Conservation (phyloP, 1,139 yeast species). For the Lodderomyces pseudojiufengensis region DNA sequence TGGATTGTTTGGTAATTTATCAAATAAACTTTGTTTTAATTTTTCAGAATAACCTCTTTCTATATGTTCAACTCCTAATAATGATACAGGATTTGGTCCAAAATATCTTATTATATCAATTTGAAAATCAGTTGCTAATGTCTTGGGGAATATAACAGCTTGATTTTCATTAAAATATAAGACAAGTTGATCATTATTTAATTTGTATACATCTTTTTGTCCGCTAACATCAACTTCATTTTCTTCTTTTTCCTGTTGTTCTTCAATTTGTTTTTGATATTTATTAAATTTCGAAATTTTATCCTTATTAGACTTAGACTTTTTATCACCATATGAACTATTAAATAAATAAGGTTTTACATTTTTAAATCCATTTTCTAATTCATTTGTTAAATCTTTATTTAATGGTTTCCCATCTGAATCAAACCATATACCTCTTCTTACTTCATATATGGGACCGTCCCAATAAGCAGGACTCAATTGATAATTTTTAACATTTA, state of each 20-base stretch:
- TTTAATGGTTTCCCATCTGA: constrained; percentile 59
- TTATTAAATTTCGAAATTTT: constrained; percentile 22
- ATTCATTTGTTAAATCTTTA: constrained; percentile 45
- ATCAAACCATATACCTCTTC: constrained; percentile 84
- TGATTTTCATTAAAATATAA: constrained; percentile 30
- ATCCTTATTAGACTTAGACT: constrained; percentile 15
- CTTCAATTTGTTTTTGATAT: constrained; percentile 9
- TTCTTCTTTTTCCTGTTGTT: constrained; percentile 6
- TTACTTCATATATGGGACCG: constrained; percentile 79
- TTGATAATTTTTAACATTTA: constrained; percentile 52
- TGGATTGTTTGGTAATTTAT: constrained; percentile 26
- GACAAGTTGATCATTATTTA: constrained; percentile 30
- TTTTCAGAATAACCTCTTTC: constrained; percentile 38
- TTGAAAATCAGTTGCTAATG: constrained; percentile 33
- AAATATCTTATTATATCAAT: constrained; percentile 37
- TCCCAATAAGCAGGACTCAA: constrained; percentile 81
- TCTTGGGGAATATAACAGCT: constrained; percentile 39
- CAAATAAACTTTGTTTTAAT: constrained; percentile 26
- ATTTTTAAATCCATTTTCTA: constrained; percentile 53
- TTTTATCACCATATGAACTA: constrained; percentile 12
- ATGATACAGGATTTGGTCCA: constrained; percentile 29
- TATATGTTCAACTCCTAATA: constrained; percentile 35
- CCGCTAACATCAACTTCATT: constrained; percentile 16
- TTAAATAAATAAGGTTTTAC: constrained; percentile 30
- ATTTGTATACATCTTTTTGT: constrained; percentile 30